Percentiles rank a stretch among this genome's conserved stretches.
Conservation (phyloP, 2,329 filamentous ascomycete species). For the Fusarium phyllophilum region DNA sequence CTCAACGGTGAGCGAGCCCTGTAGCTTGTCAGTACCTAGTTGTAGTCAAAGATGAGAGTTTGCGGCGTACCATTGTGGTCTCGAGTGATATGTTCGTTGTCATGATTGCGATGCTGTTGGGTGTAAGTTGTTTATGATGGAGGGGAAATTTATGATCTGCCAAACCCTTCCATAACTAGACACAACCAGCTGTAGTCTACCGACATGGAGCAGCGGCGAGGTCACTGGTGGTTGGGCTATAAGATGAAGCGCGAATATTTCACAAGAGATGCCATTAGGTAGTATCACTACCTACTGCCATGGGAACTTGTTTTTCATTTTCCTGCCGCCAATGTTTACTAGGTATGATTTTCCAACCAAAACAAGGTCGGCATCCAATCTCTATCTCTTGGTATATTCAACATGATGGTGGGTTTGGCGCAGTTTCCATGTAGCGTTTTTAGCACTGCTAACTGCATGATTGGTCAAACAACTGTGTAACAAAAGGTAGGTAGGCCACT, state of each 20-base stretch:
- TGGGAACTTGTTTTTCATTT: too few relatives aligned
- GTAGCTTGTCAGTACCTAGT: background rate
- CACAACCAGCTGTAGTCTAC: background rate
- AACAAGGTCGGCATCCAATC: background rate
- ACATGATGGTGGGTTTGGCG: background rate
- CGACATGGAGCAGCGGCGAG: background rate
- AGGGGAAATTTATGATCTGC: slow-evolving; percentile 3
- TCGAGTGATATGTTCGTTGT: slow-evolving; percentile 82
- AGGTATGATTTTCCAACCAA: background rate
- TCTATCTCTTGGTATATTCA: background rate
- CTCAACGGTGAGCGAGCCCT: slow-evolving; percentile 88
- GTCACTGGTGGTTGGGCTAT: background rate
- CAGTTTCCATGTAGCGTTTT: background rate
- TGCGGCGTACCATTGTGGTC: slow-evolving; percentile 77
- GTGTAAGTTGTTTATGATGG: slow-evolving; percentile 12
- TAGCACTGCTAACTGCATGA: background rate
- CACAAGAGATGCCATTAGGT: too few relatives aligned
- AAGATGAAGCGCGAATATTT: too few relatives aligned
- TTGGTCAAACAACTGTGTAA: background rate
- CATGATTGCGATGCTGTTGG: slow-evolving; percentile 60
- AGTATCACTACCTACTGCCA: background rate
- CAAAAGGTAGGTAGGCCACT: background rate
- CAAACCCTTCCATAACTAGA: background rate
- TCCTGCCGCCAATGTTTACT: background rate
- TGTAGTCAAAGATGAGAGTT: background rate